Conservation (phyloP, 352 stramenopile species). For the Globisporangium orthogonon region DNA sequence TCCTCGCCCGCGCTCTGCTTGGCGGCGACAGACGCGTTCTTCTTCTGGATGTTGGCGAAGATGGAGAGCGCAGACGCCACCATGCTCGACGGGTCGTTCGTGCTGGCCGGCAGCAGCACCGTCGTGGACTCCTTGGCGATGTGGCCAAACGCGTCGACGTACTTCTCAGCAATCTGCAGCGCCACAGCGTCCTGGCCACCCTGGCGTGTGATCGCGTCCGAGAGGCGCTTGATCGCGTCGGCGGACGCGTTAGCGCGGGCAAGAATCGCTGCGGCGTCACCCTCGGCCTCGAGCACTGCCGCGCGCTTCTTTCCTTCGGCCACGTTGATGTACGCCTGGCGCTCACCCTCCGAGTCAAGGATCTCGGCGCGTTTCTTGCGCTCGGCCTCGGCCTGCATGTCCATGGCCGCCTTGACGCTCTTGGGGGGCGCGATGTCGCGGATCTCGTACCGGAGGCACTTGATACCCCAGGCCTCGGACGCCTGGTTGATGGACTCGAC, state of each 20-base stretch:
- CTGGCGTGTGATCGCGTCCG: slow-evolving; percentile 49
- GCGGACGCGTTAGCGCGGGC: slow-evolving; percentile 78
- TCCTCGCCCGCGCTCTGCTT: slow-evolving; percentile 15
- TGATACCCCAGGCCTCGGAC: slow-evolving; percentile 86
- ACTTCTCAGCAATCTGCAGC: slow-evolving; percentile 89
- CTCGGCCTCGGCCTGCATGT: slow-evolving; percentile 91
- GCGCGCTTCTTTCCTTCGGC: slow-evolving; percentile 88
- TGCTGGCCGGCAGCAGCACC: slow-evolving; percentile 72
- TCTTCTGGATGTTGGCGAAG: slow-evolving; percentile 86
- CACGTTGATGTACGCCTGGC: slow-evolving; percentile 85
- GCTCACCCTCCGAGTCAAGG: slow-evolving; percentile 87
- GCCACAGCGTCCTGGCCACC: slow-evolving; percentile 78
- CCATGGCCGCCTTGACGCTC: slow-evolving; percentile 87
- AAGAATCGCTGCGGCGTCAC: slow-evolving; percentile 80
- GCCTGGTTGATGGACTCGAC: slow-evolving; percentile 90
- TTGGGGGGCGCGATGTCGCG: slow-evolving; percentile 84
- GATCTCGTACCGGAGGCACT: slow-evolving; percentile 90
- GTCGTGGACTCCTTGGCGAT: slow-evolving; percentile 89
- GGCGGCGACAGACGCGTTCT: slow-evolving; percentile 30
- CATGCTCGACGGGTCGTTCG: slow-evolving; percentile 84
- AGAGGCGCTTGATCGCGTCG: slow-evolving; percentile 71
- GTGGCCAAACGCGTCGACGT: slow-evolving; percentile 88
- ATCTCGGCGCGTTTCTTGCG: slow-evolving; percentile 90
- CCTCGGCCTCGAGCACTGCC: slow-evolving; percentile 80
- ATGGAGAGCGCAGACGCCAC: slow-evolving; percentile 86